A percentile compares a stretch with the other conserved stretches of the same genome.
These are phyloP conservation scores for Termitomyces sp. DNA, from an alignment of 768 basidiomycete species.

Conservation along the genomic window DNA sequence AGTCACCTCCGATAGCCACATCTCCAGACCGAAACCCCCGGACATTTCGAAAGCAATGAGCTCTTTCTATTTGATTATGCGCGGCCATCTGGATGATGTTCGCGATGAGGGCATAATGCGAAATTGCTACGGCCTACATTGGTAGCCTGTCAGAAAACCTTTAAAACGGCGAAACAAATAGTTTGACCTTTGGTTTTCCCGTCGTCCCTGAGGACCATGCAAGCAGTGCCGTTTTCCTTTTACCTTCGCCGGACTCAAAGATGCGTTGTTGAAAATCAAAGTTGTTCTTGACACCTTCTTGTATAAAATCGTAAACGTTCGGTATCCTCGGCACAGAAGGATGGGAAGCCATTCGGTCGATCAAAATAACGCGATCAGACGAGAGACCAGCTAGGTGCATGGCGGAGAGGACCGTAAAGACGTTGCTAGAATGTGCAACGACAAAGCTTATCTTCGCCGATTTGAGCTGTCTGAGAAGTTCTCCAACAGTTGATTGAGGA, in stretches of 20 bases:
- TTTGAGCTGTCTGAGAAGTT: slow-evolving; percentile 49
- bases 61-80: slow-evolving; percentile 30
- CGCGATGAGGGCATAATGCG: slow-evolving; percentile 52
- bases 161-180: background rate
- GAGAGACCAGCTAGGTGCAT: slow-evolving; percentile 31
- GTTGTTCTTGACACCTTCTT: slow-evolving; percentile 18
- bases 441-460: slow-evolving; percentile 39
- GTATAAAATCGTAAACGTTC: slow-evolving; percentile 24
- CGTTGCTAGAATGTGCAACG: slow-evolving; percentile 37
- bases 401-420: slow-evolving; percentile 35
- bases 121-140: slow-evolving; percentile 46
- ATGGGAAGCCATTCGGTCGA: slow-evolving; percentile 22
- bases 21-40: slow-evolving; percentile 47
- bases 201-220: slow-evolving; percentile 71
- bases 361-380: slow-evolving; percentile 34
- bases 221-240: slow-evolving; percentile 55
- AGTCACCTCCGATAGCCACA: slow-evolving; percentile 36
- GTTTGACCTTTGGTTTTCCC: slow-evolving; percentile 54
- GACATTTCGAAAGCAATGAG: slow-evolving; percentile 21
- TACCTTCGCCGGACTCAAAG: slow-evolving; percentile 50
- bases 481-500: slow-evolving; percentile 48
- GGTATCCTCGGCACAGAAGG: slow-evolving; percentile 8
- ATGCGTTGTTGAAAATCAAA: slow-evolving; percentile 37
- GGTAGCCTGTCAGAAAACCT: slow-evolving; percentile 7
- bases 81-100: slow-evolving; percentile 50